A percentile compares a stretch with the other conserved stretches of the same genome.
These are phyloP conservation scores for Funneliformis caledonium DNA, from an alignment of 371 early-diverging fungal genomes.

Conservation along the genomic window DNA sequence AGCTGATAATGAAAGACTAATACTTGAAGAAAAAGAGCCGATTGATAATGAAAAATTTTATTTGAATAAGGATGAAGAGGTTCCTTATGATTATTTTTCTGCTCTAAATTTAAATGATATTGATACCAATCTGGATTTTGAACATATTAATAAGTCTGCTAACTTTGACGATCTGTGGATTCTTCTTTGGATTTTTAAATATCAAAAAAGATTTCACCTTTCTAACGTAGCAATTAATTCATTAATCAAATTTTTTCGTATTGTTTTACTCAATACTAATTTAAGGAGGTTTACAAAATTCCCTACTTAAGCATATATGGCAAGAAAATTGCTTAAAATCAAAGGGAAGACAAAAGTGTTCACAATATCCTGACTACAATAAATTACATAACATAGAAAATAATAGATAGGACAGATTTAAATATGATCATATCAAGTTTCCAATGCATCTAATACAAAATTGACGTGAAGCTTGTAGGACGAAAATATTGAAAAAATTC, in stretches of 20 bases:
- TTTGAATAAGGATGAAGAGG: too few species aligned
- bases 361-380: background rate
- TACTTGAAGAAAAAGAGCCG: too few species aligned
- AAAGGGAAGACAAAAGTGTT: background rate
- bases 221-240: background rate
- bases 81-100: too few species aligned
- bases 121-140: too few species aligned
- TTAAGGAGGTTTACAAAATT: background rate
- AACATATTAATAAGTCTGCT: too few species aligned
- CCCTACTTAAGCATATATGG: background rate
- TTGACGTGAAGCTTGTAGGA: background rate
- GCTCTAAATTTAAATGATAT: too few species aligned
- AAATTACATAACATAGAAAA: background rate
- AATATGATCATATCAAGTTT: background rate
- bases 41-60: too few species aligned
- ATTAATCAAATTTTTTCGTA: background rate
- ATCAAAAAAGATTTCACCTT: background rate
- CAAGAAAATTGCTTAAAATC: background rate
- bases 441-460: background rate
- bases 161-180: too few species aligned
- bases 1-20: too few species aligned
- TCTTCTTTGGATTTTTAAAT: background rate
- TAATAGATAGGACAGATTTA: background rate
- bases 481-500: background rate
- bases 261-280: background rate